Conservation (phyloP, 345 rosid genomes). For the Ceriops tagal region DNA sequence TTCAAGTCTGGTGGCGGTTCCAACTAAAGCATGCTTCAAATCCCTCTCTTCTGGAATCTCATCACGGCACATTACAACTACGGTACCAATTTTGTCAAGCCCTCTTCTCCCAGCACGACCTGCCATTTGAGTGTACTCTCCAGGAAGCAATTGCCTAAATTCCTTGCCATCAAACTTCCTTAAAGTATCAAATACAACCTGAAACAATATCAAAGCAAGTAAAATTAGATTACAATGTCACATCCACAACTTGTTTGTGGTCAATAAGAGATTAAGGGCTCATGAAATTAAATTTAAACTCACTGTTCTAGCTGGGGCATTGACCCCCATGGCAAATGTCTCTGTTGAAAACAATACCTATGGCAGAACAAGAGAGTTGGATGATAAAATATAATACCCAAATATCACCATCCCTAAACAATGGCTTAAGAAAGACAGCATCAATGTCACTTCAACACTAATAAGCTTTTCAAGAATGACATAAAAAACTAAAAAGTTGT, state of each 20-base stretch:
- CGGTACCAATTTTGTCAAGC: constrained; percentile 92
- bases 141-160: constrained; percentile 79
- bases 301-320: constrained; percentile 99
- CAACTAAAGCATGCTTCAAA: constrained; percentile 59
- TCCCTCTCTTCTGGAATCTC: constrained; percentile 79
- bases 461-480: constrained; percentile 1
- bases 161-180: constrained; percentile 96
- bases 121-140: constrained; percentile 99
- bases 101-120: constrained; percentile 99
- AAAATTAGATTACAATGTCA: constrained; percentile 8
- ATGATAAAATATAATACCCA: constrained; percentile 9
- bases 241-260: neutral
- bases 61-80: constrained; percentile 90
- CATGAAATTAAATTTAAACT: constrained; percentile 24
- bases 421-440: constrained; percentile 5
- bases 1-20: constrained; percentile 76
- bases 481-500: neutral
- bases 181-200: constrained; percentile 92
- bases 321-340: constrained; percentile 99
- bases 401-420: constrained; percentile 1
- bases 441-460: neutral
- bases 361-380: constrained; percentile 24
- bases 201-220: constrained; percentile 22
- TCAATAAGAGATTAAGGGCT: neutral
- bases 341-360: constrained; percentile 96